Percentiles rank a stretch among this genome's conserved stretches.
phyloP scores from a whole-genome alignment of 1,284 basidiomycete species.

The Schizophyllum amplum region DNA sequence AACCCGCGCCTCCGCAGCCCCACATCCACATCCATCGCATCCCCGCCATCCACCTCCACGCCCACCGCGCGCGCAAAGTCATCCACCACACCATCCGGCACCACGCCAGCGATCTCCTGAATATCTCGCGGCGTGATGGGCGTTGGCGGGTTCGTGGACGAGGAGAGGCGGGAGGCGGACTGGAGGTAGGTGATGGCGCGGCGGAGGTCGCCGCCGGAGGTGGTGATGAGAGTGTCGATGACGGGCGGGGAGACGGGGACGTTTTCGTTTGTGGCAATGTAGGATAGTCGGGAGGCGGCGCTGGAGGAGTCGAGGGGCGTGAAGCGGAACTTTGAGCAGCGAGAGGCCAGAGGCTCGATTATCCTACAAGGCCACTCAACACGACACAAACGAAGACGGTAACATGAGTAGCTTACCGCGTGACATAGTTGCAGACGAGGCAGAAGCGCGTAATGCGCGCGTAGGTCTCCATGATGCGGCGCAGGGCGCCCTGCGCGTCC shows the following conservation, averaged over 20 bases:
- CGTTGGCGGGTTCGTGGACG: constrained; percentile 60
- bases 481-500: constrained; percentile 92
- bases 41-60: constrained; percentile 46
- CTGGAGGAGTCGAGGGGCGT: constrained; percentile 81
- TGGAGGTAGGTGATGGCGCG: constrained; percentile 99
- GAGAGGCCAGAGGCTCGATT: constrained; percentile 97
- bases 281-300: constrained; percentile 67
- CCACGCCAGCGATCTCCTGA: constrained; percentile 96
- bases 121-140: constrained; percentile 72
- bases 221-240: constrained; percentile 65
- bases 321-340: constrained; percentile 99
- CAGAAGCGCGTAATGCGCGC: constrained; percentile 97
- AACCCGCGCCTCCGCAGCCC: constrained; percentile 42
- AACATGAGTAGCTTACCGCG: constrained; percentile 56
- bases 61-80: constrained; percentile 72
- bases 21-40: constrained; percentile 45
- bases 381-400: constrained; percentile 2
- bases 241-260: constrained; percentile 45
- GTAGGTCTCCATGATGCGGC: constrained; percentile 98
- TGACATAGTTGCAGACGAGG: constrained; percentile 99
- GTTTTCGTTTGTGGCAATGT: constrained; percentile 68
- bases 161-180: constrained; percentile 83
- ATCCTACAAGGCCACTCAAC: constrained; percentile 56
- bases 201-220: constrained; percentile 89
- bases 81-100: constrained; percentile 71